Conservation (phyloP, 2,329 filamentous ascomycete genomes). For the Exophiala aquamarina region DNA sequence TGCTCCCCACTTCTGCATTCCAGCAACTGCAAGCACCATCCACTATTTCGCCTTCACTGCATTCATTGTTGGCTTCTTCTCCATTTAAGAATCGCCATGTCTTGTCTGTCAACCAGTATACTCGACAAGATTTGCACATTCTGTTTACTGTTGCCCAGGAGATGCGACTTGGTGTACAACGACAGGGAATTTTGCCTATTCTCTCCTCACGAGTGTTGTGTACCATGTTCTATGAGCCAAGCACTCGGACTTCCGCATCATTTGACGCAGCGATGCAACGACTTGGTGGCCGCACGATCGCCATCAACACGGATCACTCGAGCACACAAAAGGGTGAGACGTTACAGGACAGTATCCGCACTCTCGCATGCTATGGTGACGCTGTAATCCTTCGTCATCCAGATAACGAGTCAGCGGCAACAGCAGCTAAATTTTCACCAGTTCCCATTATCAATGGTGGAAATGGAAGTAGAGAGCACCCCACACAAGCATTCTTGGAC, state of each 20-base stretch:
- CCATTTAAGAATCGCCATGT: slow-evolving; percentile 89
- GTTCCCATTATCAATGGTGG: slow-evolving; percentile 97
- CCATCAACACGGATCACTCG: slow-evolving; percentile 78
- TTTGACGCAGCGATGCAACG: slow-evolving; percentile 99
- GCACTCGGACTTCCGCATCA: slow-evolving; percentile 89
- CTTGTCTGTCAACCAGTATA: slow-evolving; percentile 88
- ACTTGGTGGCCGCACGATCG: slow-evolving; percentile 81
- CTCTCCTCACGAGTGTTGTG: slow-evolving; percentile 83
- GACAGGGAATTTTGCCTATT: slow-evolving; percentile 83
- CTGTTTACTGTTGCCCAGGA: slow-evolving; percentile 97
- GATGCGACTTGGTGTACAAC: slow-evolving; percentile 93
- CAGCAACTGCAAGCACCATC: slow-evolving; percentile 53
- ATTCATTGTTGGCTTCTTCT: slow-evolving; percentile 73
- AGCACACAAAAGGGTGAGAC: slow-evolving; percentile 93
- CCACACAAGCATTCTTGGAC: slow-evolving; percentile 95
- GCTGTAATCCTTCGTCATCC: slow-evolving; percentile 96
- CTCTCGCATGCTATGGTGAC: slow-evolving; percentile 89
- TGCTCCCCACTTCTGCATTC: slow-evolving; percentile 17
- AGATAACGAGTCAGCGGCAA: slow-evolving; percentile 73
- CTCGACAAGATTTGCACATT: slow-evolving; percentile 80
- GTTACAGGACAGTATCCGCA: slow-evolving; percentile 89
- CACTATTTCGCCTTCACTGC: slow-evolving; percentile 58
- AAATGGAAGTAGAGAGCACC: slow-evolving; percentile 93
- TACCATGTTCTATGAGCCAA: slow-evolving; percentile 97
- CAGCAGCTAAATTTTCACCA: slow-evolving; percentile 81